These are phyloP conservation scores for Chlorophyllum brunneum DNA, from an alignment of 768 basidiomycete species.

Conservation along the genomic window DNA sequence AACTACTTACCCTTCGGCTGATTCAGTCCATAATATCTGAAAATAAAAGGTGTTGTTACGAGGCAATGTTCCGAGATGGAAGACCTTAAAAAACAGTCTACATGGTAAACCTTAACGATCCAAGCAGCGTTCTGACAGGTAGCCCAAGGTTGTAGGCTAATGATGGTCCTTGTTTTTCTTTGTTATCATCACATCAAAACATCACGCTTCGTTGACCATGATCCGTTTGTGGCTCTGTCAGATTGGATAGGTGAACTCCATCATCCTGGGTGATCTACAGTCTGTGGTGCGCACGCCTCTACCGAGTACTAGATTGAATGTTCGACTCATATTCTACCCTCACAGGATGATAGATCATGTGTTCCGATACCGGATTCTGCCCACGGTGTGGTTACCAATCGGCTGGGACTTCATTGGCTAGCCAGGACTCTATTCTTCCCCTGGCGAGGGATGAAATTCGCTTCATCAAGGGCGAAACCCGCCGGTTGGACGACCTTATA, in stretches of 20 bases:
- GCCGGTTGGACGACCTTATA: background rate
- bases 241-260: background rate
- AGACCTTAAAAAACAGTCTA: no score
- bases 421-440: background rate
- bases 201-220: background rate
- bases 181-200: background rate
- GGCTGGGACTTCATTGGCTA: background rate
- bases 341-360: no score
- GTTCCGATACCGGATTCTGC: background rate
- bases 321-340: background rate
- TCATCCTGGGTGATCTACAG: background rate
- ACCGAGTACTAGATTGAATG: no score
- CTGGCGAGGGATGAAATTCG: background rate
- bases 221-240: background rate
- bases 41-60: no score
- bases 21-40: no score
- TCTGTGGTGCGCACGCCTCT: background rate
- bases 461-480: background rate
- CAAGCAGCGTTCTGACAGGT: no score
- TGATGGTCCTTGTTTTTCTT: slow-evolving; percentile 3
- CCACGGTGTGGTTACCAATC: slow-evolving; percentile 1
- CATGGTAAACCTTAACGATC: no score
- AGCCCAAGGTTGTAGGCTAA: background rate
- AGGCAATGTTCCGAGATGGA: no score
- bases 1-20: no score